phyloP scores from a whole-genome alignment of 345 rosid species.

The Camelina hispida region DNA sequence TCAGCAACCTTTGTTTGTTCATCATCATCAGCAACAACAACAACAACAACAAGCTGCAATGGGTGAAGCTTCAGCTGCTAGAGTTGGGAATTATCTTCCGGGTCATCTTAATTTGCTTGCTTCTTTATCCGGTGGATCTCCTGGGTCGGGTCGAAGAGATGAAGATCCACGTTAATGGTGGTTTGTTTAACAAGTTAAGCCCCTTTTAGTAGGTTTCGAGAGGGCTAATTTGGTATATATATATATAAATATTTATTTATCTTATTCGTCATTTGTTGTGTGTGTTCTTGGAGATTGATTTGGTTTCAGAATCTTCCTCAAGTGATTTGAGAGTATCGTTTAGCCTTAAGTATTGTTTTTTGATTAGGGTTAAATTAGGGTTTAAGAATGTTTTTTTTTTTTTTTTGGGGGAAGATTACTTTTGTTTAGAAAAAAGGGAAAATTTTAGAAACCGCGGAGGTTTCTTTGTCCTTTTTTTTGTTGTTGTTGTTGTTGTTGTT shows the following conservation, averaged over 20 bases:
- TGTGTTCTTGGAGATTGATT: conserved; percentile 22
- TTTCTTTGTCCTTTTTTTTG: not conserved
- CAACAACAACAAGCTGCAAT: conserved; percentile 61
- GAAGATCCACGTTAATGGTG: conserved; percentile 48
- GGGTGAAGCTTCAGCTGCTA: conserved; percentile 96
- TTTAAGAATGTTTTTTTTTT: conserved; percentile 17
- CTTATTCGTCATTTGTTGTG: not conserved
- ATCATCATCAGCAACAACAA: conserved; percentile 66
- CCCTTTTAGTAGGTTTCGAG: conserved; percentile 16
- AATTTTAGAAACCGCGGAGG: conserved; percentile 33
- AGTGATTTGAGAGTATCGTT: conserved; percentile 11
- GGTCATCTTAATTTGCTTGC: conserved; percentile 88
- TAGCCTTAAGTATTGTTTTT: conserved; percentile 20
- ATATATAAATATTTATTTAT: not conserved
- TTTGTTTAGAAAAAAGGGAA: conserved; percentile 5
- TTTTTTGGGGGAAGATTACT: not conserved
- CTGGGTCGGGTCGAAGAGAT: conserved; percentile 68
- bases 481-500: not conserved
- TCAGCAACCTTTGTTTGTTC: conserved; percentile 49
- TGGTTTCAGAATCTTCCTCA: not conserved
- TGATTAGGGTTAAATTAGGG: conserved; percentile 36
- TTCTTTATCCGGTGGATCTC: conserved; percentile 77
- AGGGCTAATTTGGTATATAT: conserved; percentile 31
- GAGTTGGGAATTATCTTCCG: conserved; percentile 81
- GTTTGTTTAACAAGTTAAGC: not conserved